These are phyloP conservation scores for Tylopilus orsonianus DNA, from an alignment of 1,284 basidiomycete species.

Conservation along the genomic window DNA sequence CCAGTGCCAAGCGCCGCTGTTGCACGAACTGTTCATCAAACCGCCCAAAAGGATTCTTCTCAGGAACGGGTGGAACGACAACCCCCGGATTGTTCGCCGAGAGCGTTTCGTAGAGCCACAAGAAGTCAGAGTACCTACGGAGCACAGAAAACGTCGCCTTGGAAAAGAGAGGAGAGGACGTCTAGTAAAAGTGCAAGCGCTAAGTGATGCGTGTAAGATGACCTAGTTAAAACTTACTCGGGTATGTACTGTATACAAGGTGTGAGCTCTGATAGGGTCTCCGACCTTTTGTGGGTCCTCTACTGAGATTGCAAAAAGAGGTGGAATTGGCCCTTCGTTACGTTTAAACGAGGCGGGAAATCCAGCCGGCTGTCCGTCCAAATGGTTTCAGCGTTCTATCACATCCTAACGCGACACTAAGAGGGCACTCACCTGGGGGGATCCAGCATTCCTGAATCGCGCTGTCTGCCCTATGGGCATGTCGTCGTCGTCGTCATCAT, in stretches of 20 bases:
- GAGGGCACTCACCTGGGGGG: slow-evolving; percentile 25
- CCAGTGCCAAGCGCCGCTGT: slow-evolving; percentile 79
- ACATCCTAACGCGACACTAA: neutral
- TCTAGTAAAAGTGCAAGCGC: slow-evolving; percentile 43
- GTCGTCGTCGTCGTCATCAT: slow-evolving; percentile 73
- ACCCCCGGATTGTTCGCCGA: slow-evolving; percentile 94
- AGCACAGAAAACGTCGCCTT: slow-evolving; percentile 88
- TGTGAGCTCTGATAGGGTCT: slow-evolving; percentile 88
- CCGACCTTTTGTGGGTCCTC: slow-evolving; percentile 94
- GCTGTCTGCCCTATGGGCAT: slow-evolving; percentile 64
- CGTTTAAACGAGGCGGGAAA: slow-evolving; percentile 23
- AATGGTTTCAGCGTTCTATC: slow-evolving; percentile 4
- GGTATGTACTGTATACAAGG: slow-evolving; percentile 93
- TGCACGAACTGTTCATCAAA: slow-evolving; percentile 90
- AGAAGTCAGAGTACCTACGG: slow-evolving; percentile 93
- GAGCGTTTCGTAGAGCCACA: slow-evolving; percentile 94
- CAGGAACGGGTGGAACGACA: slow-evolving; percentile 94
- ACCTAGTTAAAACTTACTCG: slow-evolving; percentile 47
- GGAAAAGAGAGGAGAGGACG: slow-evolving; percentile 79
- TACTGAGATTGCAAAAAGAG: slow-evolving; percentile 78
- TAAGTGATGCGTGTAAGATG: neutral
- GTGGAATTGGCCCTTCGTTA: slow-evolving; percentile 47
- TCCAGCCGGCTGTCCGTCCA: slow-evolving; percentile 16
- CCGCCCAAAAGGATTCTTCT: slow-evolving; percentile 90
- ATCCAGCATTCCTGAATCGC: slow-evolving; percentile 35